Evolutionary conservation across 192 early-diverging fungal species (phyloP).

Genomic region (Gamsiella multidivaricata): DNA sequence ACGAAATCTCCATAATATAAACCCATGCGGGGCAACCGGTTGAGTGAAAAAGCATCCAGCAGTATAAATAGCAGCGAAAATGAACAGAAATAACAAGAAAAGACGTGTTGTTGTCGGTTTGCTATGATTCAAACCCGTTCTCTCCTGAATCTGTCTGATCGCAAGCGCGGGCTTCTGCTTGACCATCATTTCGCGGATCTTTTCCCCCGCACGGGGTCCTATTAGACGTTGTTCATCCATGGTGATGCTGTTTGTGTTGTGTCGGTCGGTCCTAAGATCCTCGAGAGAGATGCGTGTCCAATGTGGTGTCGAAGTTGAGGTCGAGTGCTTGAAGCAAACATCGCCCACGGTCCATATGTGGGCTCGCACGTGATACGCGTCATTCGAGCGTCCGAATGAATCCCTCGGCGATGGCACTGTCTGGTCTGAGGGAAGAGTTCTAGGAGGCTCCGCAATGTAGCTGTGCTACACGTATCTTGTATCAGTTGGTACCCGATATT

Average conservation of each 20-base stretch:
- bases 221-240: constrained; percentile 46
- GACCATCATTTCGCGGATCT: constrained; percentile 53
- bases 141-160: constrained; percentile 41
- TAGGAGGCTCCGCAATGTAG: too few species aligned
- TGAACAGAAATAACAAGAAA: background rate
- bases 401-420: too few species aligned
- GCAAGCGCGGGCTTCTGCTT: constrained; percentile 40
- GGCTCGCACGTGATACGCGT: too few species aligned
- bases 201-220: constrained; percentile 47
- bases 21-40: constrained; percentile 36
- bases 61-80: background rate
- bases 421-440: too few species aligned
- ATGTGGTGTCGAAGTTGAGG: background rate
- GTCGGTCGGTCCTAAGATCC: background rate
- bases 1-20: constrained; percentile 29
- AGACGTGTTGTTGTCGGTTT: constrained; percentile 7
- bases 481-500: too few species aligned
- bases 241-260: background rate
- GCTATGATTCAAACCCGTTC: constrained; percentile 47
- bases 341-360: too few species aligned
- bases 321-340: too few species aligned
- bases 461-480: too few species aligned
- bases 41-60: background rate
- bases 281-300: too few species aligned
- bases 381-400: too few species aligned